Evolutionary conservation across 805 yeast genomes (phyloP), one percentile per base, ranked within the genome.

Genomic region (Candida sanyiensis): DNA sequence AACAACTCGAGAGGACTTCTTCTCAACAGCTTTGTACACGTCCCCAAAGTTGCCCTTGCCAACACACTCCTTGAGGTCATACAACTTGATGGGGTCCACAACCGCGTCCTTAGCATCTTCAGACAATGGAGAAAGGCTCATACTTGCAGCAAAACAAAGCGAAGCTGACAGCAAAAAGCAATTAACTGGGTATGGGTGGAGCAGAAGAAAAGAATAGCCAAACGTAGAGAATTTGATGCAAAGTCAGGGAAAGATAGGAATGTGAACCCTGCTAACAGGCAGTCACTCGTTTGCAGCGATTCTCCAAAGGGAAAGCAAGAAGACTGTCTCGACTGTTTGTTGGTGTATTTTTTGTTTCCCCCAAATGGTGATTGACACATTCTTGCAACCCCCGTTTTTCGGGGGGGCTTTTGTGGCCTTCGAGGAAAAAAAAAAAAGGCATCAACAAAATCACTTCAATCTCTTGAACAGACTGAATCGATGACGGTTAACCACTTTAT

Each of bases 11-110:
- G 64, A 60, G 3, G 68, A 59, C 6, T 23, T 10, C 28, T 40
- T 50, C 3, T 54, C 57, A 15, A 43, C 32, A 5, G 87, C 93
- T 51, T 69, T 74, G 56, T 77, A 86, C 28, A 86, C 96, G 54
- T 84, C 90, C 12, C 96, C 96, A 65, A 86, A 86, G 48, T 83
- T 83, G 1, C 96, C 96, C 40, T 75, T 69, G 0, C 96, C 96
- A 11, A 86, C 75, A 52, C 88, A 80, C 38, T 74, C 72, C 18
- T 67, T 52, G 20, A 76, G 45, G 7, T 56, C 56, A 49, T 59
- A 69, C 6, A 58, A 12, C 38, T 47, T 39, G 22, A 64, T 30
- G 38, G 63, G 60, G 34, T 60, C 47, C 13, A 29, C 21, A 15
- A 23, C 33, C 11, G 37, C 11, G 6, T 28, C 34, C 7, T 23